Conservation (phyloP, 2,329 filamentous ascomycete genomes). For the Lojkania enalia region DNA sequence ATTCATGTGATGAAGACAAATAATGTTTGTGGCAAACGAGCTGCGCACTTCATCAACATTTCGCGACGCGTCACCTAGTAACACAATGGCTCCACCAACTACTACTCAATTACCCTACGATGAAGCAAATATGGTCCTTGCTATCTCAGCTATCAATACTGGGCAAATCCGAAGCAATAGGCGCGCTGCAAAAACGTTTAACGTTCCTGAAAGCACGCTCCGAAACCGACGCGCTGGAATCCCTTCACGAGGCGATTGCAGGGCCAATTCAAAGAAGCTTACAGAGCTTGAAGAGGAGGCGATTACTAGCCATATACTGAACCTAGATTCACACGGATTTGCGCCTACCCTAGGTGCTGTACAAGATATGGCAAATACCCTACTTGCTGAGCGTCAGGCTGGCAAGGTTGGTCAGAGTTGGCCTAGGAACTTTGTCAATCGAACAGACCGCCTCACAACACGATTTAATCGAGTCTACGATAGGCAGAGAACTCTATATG, state of each 20-base stretch:
- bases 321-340: conserved; percentile 12
- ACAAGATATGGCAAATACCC: conserved; percentile 11
- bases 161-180: conserved; percentile 3
- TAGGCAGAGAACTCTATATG: conserved; percentile 4
- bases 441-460: conserved; percentile 1
- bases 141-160: conserved; percentile 8
- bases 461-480: conserved; percentile 3
- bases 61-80: background rate
- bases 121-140: conserved; percentile 11
- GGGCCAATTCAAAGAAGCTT: conserved; percentile 10
- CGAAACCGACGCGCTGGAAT: conserved; percentile 2
- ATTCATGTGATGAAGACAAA: too few species aligned
- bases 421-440: conserved; percentile 9
- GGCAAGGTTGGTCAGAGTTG: conserved; percentile 3
- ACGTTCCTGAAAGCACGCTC: conserved; percentile 5
- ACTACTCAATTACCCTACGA: conserved; percentile 5
- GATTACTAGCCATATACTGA: conserved; percentile 11
- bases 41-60: conserved; percentile 10
- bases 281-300: conserved; percentile 14
- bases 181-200: conserved; percentile 1
- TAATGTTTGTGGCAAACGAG: conserved; percentile 3
- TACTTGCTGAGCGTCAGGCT: conserved; percentile 5
- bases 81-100: conserved; percentile 8
- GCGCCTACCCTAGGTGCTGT: conserved; percentile 8
- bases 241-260: conserved; percentile 7